Evolutionary conservation across 2,329 filamentous ascomycete genomes (phyloP), one percentile per base, ranked within the genome.

Genomic region (Aspergillus tanneri): DNA sequence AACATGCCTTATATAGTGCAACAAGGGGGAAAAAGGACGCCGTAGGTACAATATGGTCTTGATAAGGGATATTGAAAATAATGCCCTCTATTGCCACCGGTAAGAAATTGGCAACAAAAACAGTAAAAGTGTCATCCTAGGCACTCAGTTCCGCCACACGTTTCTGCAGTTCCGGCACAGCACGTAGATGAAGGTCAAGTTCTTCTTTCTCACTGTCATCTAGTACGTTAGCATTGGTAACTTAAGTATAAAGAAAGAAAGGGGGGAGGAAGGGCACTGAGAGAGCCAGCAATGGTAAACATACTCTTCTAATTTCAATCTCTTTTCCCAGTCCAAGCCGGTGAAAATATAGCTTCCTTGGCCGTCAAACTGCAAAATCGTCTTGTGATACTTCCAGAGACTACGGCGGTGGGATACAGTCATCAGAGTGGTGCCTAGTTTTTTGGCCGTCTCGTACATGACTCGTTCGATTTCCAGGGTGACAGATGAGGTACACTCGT

Each of bases 361-460:
- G 0, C 93, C 93, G 69, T 97, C 92, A 67, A 99, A 99, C 70
- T 99, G 93, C 64, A 99, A 71, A 52, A 99, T 97, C 70, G 86
- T 87, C 58, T 84, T 87, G 69, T 99, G 93, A 69, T 99, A 97
- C 70, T 93, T 91, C 93, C 93, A 99, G 59, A 99, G 71, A 72
- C 89, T 95, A 53, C 90, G 77, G 7, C 93, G 78, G 69, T 99
- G 93, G 56, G 85, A 90, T 19, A 99, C 93, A 0, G 93, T 99
- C 89, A 99, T 96, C 54, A 99, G 79, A 0, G 93, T 97, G 61
- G 96, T 93, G 3, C 89, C 90, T 14, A 96, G 73, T 14, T 82
- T 79, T 77, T 99, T 97, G 42, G 93, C 93, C 46, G 90, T 91
- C 60, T 96, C 92, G 70, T 99, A 99, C 90, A 99, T 97, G 66